Evolutionary conservation across 2,329 filamentous ascomycete species (phyloP).

Genomic region (Orbilia javanica): DNA sequence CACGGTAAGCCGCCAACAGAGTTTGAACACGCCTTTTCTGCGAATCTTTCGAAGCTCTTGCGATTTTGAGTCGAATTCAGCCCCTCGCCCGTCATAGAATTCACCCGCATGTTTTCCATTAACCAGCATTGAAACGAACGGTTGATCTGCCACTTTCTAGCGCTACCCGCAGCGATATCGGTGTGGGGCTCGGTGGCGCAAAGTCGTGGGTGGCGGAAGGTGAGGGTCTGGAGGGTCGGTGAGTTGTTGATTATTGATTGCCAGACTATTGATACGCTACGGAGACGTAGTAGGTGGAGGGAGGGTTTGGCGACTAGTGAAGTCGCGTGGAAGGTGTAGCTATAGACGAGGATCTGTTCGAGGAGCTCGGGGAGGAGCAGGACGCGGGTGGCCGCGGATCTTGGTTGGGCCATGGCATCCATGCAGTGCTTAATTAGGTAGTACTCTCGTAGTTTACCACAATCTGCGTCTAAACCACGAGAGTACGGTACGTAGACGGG

Average conservation of each 20-base stretch:
- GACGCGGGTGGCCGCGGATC: neutral
- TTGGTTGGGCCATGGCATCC: no score
- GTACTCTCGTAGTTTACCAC: no score
- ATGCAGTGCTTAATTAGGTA: no score
- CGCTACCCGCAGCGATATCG: neutral
- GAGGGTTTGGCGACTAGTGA: neutral
- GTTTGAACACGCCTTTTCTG: neutral
- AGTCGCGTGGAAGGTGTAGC: neutral
- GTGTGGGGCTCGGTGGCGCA: neutral
- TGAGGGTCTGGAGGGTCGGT: neutral
- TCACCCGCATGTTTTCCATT: neutral
- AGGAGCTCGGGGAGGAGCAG: conserved; percentile 36
- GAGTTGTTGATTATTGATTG: conserved; percentile 11
- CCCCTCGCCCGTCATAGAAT: neutral
- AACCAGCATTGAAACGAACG: neutral
- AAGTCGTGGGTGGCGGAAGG: conserved; percentile 3
- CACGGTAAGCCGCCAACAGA: neutral
- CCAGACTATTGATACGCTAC: neutral
- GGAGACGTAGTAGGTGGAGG: neutral
- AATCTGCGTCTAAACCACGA: no score
- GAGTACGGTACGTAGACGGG: no score
- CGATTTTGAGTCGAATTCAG: neutral
- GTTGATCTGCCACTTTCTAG: conserved; percentile 1
- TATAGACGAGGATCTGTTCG: conserved; percentile 10
- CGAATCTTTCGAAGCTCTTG: neutral